Percentiles rank a stretch among this genome's conserved stretches.
Conservation (phyloP, 140 eudicot species). For the Senecio squalidus region DNA sequence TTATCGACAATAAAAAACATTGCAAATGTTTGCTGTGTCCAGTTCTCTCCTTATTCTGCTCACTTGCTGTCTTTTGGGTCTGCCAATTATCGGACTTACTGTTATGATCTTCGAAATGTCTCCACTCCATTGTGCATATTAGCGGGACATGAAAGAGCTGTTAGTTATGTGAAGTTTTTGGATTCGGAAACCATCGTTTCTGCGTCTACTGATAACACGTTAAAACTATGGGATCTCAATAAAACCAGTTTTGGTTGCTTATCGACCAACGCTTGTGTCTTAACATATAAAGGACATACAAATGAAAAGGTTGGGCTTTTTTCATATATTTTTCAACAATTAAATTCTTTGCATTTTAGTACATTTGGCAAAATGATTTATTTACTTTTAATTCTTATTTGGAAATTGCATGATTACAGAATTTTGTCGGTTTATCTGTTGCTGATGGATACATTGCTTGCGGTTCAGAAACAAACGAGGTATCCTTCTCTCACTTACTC, state of each 20-base stretch:
- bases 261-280: slow-evolving; percentile 20
- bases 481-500: slow-evolving; percentile 2
- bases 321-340: too few species aligned
- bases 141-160: slow-evolving; percentile 35
- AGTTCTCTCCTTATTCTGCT: slow-evolving; percentile 74
- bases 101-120: slow-evolving; percentile 72
- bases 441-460: slow-evolving; percentile 57
- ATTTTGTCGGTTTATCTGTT: slow-evolving; percentile 58
- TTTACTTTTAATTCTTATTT: not conserved
- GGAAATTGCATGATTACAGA: slow-evolving; percentile 29
- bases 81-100: slow-evolving; percentile 74
- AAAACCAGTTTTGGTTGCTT: slow-evolving; percentile 24
- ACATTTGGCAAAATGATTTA: too few species aligned
- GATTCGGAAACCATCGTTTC: slow-evolving; percentile 26
- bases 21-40: slow-evolving; percentile 93
- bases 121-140: slow-evolving; percentile 74
- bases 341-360: not conserved
- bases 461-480: slow-evolving; percentile 71
- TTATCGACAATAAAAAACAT: slow-evolving; percentile 57
- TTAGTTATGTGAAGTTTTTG: slow-evolving; percentile 30
- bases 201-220: slow-evolving; percentile 46
- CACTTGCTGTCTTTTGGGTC: slow-evolving; percentile 76
- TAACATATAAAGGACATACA: slow-evolving; percentile 33
- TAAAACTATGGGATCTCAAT: slow-evolving; percentile 42
- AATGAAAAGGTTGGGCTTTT: slow-evolving; percentile 37